Evolutionary conservation across 192 early-diverging fungal genomes (phyloP), one percentile per base, ranked within the genome.

Genomic region (Backusella sp.): DNA sequence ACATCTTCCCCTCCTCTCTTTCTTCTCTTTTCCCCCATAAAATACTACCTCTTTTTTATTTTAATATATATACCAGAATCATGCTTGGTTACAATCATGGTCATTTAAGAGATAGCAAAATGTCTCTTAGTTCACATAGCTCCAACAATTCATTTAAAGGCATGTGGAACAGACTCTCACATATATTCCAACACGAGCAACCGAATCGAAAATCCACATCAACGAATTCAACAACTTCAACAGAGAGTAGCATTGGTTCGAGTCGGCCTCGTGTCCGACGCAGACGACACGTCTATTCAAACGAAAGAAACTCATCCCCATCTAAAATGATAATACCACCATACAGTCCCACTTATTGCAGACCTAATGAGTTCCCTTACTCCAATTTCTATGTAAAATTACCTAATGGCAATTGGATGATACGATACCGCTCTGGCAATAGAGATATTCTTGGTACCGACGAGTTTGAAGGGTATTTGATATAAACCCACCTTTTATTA

Each of bases 381-480:
- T 82, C 80, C 15, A 82, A 82, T 68, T 82, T 82, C 32, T 82
- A 82, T 35, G 62, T 78, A 21, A 73, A 76, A 30, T 35, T 82
- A 4, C 80, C 80, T 30, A 78, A 82, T 73, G 80, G 80, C 5
- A 82, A 82, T 26, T 82, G 80, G 80, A 82, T 82, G 80, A 56
- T 82, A 46, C 73, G 80, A 36, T 82, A 82, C 41, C 76, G 80
- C 35, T 75, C 80, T 19, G 76, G 76, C 0, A 66, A 82, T 65
- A 67, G 80, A 28, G 73, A 77, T 39, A 82, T 82, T 34, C 73
- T 82, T 46, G 76, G 80, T 5, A 82, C 80, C 7, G 80, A 82
- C 59, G 76, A 78, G 42, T 73, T 82, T 26, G 80, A 77, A 37
- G 74, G 76, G n/a, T 77, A 77, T 26, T 62, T 82, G 73, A 82